Evolutionary conservation across 768 basidiomycete genomes (phyloP).

Genomic region (Psilocybe subaeruginosa): DNA sequence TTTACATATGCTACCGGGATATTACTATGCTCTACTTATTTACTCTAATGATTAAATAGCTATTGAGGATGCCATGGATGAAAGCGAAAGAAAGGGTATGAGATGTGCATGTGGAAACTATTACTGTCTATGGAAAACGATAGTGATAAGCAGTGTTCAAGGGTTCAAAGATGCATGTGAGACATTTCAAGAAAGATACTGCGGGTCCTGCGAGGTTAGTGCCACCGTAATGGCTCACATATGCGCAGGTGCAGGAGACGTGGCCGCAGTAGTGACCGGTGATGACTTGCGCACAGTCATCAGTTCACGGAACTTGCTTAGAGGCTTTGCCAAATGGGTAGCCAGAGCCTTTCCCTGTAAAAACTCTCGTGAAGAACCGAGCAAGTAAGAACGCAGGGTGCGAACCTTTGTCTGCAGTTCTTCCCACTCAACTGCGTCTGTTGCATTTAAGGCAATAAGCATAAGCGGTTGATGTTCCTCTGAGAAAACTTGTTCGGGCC

Average conservation of each 20-base stretch:
- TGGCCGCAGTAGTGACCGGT: slow-evolving; percentile 31
- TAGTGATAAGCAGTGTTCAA: slow-evolving; percentile 6
- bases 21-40: not conserved
- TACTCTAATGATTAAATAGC: not conserved
- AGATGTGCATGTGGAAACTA: not conserved
- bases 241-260: slow-evolving; percentile 34
- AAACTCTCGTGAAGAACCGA: slow-evolving; percentile 1
- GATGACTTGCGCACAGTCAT: slow-evolving; percentile 24
- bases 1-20: slow-evolving; percentile 17
- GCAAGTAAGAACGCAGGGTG: slow-evolving; percentile 3
- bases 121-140: slow-evolving; percentile 4
- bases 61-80: not conserved
- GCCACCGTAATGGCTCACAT: not conserved
- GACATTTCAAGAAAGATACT: not conserved
- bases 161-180: not conserved
- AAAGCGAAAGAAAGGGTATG: not conserved
- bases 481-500: slow-evolving; percentile 24
- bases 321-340: slow-evolving; percentile 44
- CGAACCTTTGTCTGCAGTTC: slow-evolving; percentile 64
- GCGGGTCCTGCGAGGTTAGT: not conserved
- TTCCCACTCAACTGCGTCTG: slow-evolving; percentile 65
- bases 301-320: slow-evolving; percentile 41
- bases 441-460: slow-evolving; percentile 71
- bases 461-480: slow-evolving; percentile 56
- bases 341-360: slow-evolving; percentile 46